A percentile compares a stretch with the other conserved stretches of the same genome.
phyloP scores from a whole-genome alignment of 169 alveolate genomes.

The Plasmodium vivax region DNA sequence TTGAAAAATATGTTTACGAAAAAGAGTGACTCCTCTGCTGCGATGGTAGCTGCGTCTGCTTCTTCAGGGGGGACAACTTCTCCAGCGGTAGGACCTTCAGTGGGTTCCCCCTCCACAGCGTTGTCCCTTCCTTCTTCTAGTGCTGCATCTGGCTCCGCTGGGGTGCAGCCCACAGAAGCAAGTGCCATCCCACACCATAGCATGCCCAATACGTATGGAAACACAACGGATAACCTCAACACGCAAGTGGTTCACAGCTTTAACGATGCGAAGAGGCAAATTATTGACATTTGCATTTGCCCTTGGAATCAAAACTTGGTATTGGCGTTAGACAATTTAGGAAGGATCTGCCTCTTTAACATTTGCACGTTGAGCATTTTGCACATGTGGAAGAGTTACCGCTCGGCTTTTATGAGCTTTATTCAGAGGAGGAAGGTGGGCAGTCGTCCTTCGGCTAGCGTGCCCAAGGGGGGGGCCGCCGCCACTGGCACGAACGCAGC shows the following conservation, averaged over 20 bases:
- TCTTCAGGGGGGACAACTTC: background rate
- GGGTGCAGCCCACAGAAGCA: background rate
- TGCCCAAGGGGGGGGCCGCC: background rate
- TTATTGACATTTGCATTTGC: conserved; percentile 51
- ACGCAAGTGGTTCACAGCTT: conserved; percentile 30
- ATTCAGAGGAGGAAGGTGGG: conserved; percentile 1
- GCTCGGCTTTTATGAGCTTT: conserved; percentile 63
- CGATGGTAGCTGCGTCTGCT: background rate
- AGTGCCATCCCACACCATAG: background rate
- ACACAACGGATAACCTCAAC: conserved; percentile 1
- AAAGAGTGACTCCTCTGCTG: background rate
- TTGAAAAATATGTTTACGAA: conserved; percentile 58
- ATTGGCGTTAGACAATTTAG: conserved; percentile 52
- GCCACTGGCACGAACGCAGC: background rate
- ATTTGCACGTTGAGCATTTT: conserved; percentile 34
- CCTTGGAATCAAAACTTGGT: conserved; percentile 56
- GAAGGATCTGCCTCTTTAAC: conserved; percentile 42
- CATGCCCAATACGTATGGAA: background rate
- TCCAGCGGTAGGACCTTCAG: background rate
- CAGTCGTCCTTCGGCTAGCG: background rate
- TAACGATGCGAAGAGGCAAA: conserved; percentile 69
- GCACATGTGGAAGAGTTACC: conserved; percentile 69
- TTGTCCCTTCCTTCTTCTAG: background rate
- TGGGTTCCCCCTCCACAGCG: background rate
- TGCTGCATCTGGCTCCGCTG: background rate